phyloP scores from a whole-genome alignment of 2,329 filamentous ascomycete genomes.

The Onygenales sp. region DNA sequence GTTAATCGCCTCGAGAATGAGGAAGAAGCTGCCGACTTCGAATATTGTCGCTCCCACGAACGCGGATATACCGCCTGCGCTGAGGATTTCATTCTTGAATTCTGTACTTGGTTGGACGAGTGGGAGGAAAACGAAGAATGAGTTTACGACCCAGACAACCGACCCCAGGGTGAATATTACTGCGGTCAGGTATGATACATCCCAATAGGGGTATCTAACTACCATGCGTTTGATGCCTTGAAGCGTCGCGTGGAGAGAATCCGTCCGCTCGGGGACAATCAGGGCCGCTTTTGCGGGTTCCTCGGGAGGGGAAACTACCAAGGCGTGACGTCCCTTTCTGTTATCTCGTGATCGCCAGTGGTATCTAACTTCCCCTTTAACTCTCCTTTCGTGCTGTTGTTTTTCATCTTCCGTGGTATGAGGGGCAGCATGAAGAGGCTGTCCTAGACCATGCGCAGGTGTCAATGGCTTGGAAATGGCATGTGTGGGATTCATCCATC shows the following conservation, averaged over 20 bases:
- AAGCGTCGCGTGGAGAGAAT: constrained; percentile 21
- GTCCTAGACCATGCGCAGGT: background rate
- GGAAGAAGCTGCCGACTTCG: constrained; percentile 52
- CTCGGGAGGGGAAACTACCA: constrained; percentile 18
- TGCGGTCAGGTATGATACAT: constrained; percentile 48
- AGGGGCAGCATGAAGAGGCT: background rate
- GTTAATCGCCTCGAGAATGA: constrained; percentile 61
- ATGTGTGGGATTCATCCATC: background rate
- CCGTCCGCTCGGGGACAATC: constrained; percentile 25
- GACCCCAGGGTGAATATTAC: constrained; percentile 46
- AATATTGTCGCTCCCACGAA: constrained; percentile 62
- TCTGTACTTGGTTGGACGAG: constrained; percentile 42
- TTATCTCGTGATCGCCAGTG: constrained; percentile 38
- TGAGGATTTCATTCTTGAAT: constrained; percentile 44
- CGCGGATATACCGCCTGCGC: constrained; percentile 52
- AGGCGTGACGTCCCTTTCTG: constrained; percentile 38
- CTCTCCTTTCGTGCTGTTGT: background rate
- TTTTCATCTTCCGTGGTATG: background rate
- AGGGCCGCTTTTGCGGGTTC: constrained; percentile 15
- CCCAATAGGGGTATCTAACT: constrained; percentile 45
- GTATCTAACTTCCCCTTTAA: constrained; percentile 2
- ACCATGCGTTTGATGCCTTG: constrained; percentile 39
- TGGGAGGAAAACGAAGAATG: constrained; percentile 56
- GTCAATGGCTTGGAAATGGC: background rate
- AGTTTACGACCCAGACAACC: constrained; percentile 49